Evolutionary conservation across 768 basidiomycete genomes (phyloP).

Genomic region (Daedaleopsis sinensis): DNA sequence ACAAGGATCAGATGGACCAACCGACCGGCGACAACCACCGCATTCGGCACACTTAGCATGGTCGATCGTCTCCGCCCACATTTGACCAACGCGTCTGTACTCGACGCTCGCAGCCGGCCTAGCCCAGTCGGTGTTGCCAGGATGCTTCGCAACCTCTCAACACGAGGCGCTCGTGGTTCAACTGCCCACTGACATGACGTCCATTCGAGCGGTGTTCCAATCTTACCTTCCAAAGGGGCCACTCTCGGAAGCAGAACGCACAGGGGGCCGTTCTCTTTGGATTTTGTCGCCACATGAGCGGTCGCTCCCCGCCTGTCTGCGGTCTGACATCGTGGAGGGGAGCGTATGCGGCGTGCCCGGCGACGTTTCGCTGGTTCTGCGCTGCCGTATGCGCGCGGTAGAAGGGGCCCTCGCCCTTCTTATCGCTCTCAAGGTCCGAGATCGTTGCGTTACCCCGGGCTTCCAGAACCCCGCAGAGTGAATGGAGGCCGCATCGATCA

Average conservation of each 20-base stretch:
- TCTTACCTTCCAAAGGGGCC: not conserved
- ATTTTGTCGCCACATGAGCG: not conserved
- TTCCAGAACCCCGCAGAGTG: constrained; percentile 9
- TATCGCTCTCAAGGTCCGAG: constrained; percentile 10
- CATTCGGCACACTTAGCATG: not conserved
- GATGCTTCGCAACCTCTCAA: constrained; percentile 7
- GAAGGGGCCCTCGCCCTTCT: not conserved
- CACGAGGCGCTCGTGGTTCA: not conserved
- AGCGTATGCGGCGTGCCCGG: not conserved
- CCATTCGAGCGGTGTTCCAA: constrained; percentile 7
- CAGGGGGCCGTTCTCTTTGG: not conserved
- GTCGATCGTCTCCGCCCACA: constrained; percentile 14
- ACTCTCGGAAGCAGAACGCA: constrained; percentile 9
- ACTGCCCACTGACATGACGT: not conserved
- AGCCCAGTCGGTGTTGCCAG: constrained; percentile 7
- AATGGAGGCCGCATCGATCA: constrained; percentile 10
- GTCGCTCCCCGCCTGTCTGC: not conserved
- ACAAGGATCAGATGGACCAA: not conserved
- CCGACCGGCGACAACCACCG: not conserved
- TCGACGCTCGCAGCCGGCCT: constrained; percentile 12
- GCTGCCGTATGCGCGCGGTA: not conserved
- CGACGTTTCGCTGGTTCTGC: not conserved
- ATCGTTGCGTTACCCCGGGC: constrained; percentile 9
- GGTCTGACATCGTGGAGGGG: not conserved
- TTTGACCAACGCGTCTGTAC: constrained; percentile 15